A percentile compares a stretch with the other conserved stretches of the same genome.
Evolutionary conservation across 2,329 filamentous ascomycete genomes (phyloP).

Genomic region (Alternaria alternata): DNA sequence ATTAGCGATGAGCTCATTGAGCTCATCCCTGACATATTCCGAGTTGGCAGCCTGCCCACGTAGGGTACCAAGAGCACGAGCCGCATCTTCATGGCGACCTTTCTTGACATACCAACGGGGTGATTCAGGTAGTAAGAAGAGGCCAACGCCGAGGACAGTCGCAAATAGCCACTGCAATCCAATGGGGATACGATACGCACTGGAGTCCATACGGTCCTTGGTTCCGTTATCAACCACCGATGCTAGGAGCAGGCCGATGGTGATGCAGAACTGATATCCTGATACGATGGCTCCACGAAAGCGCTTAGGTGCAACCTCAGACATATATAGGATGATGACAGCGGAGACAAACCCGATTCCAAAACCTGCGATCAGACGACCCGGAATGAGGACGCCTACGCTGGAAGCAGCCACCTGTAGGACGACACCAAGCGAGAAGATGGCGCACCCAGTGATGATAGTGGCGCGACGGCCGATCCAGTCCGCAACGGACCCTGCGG

Average conservation of each 20-base stretch:
- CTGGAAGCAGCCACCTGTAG: conserved; percentile 49
- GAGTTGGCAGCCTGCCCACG: conserved; percentile 78
- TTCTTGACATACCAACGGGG: conserved; percentile 87
- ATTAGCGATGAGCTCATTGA: conserved; percentile 88
- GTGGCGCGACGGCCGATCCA: conserved; percentile 74
- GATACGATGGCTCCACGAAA: conserved; percentile 78
- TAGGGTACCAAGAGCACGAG: conserved; percentile 68
- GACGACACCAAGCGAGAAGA: conserved; percentile 51
- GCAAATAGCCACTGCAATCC: conserved; percentile 83
- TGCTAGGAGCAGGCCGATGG: conserved; percentile 78
- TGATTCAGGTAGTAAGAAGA: conserved; percentile 82
- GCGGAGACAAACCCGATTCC: conserved; percentile 52
- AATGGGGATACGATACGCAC: conserved; percentile 79
- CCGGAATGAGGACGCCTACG: conserved; percentile 47
- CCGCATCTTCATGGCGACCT: conserved; percentile 72
- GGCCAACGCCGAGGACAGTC: conserved; percentile 74
- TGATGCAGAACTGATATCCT: conserved; percentile 85
- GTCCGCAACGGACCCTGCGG: conserved; percentile 74
- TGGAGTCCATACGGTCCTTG: conserved; percentile 67
- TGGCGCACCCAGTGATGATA: conserved; percentile 49
- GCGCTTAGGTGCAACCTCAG: conserved; percentile 75
- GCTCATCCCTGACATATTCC: conserved; percentile 78
- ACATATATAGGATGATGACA: conserved; percentile 75
- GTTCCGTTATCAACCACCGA: conserved; percentile 78
- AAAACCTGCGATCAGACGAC: conserved; percentile 51